Evolutionary conservation across 1,284 basidiomycete species (phyloP).

Genomic region (Peniophora sp.): DNA sequence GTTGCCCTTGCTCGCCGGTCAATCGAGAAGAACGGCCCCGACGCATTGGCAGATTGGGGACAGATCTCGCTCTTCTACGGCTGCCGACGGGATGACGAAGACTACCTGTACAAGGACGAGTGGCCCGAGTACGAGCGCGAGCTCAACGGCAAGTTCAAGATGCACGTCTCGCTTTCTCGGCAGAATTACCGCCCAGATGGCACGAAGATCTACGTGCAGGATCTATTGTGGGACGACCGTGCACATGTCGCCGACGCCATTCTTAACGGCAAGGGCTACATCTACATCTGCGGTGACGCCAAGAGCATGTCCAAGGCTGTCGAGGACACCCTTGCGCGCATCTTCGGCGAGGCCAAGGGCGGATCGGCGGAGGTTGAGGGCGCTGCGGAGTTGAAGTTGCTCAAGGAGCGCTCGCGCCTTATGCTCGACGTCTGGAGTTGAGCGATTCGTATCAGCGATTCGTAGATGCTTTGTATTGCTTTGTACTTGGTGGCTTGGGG

Average conservation of each 20-base stretch:
- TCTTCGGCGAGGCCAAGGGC: slow-evolving; percentile 92
- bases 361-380: slow-evolving; percentile 82
- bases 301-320: slow-evolving; percentile 95
- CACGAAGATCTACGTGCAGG: slow-evolving; percentile 96
- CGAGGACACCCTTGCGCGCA: slow-evolving; percentile 77
- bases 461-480: too few species aligned
- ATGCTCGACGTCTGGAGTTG: slow-evolving; percentile 81
- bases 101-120: slow-evolving; percentile 93
- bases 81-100: slow-evolving; percentile 80
- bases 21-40: slow-evolving; percentile 86
- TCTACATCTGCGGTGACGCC: slow-evolving; percentile 95
- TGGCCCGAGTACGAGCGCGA: slow-evolving; percentile 86
- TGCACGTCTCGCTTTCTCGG: slow-evolving; percentile 87
- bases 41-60: slow-evolving; percentile 93
- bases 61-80: slow-evolving; percentile 94
- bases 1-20: slow-evolving; percentile 91
- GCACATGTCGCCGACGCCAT: slow-evolving; percentile 83
- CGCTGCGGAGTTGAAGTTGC: slow-evolving; percentile 81
- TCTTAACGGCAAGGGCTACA: slow-evolving; percentile 87
- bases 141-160: slow-evolving; percentile 84
- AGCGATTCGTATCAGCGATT: slow-evolving; percentile 12
- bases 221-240: slow-evolving; percentile 83
- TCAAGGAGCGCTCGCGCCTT: slow-evolving; percentile 86
- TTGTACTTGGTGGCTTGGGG: too few species aligned
- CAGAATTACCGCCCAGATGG: slow-evolving; percentile 86